These are phyloP conservation scores for Fusarium nelsonii DNA, from an alignment of 2,329 filamentous ascomycete species.

Conservation along the genomic window DNA sequence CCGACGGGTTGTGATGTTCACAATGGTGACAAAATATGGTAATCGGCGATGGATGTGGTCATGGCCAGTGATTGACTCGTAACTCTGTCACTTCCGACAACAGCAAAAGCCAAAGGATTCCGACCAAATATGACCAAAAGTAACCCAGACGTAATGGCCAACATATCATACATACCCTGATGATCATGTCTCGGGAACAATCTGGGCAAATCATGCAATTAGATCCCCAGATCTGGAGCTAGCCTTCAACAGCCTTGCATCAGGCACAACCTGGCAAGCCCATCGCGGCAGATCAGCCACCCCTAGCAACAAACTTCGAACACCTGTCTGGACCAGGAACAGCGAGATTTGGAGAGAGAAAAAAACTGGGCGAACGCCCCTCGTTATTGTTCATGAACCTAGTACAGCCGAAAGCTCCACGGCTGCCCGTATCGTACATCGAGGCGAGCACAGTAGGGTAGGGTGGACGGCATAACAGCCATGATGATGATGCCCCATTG, in stretches of 20 bases:
- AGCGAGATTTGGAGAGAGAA: constrained; percentile 39
- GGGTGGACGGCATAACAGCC: constrained; percentile 37
- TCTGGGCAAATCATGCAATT: constrained; percentile 3
- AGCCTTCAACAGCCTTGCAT: constrained; percentile 21
- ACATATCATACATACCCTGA: constrained; percentile 13
- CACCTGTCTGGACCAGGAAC: constrained; percentile 25
- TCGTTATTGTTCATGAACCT: constrained; percentile 44
- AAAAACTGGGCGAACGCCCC: constrained; percentile 41
- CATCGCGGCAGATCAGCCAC: constrained; percentile 22
- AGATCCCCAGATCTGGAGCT: constrained; percentile 16
- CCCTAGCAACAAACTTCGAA: constrained; percentile 12
- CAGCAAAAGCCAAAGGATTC: constrained; percentile 6
- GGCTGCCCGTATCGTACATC: constrained; percentile 35
- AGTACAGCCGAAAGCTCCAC: constrained; percentile 34
- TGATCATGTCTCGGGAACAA: constrained; percentile 27
- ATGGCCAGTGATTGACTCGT: constrained; percentile 3
- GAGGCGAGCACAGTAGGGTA: constrained; percentile 34
- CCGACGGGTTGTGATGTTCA: constrained; percentile 8
- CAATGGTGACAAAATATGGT: neutral
- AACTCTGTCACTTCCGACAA: constrained; percentile 13
- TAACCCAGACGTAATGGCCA: neutral
- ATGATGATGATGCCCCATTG: constrained; percentile 27
- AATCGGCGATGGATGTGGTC: constrained; percentile 24
- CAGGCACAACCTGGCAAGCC: constrained; percentile 20
- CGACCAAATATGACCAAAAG: neutral